These are phyloP conservation scores for Gastrolobium bilobum DNA, from an alignment of 306 rosid species.

Conservation along the genomic window DNA sequence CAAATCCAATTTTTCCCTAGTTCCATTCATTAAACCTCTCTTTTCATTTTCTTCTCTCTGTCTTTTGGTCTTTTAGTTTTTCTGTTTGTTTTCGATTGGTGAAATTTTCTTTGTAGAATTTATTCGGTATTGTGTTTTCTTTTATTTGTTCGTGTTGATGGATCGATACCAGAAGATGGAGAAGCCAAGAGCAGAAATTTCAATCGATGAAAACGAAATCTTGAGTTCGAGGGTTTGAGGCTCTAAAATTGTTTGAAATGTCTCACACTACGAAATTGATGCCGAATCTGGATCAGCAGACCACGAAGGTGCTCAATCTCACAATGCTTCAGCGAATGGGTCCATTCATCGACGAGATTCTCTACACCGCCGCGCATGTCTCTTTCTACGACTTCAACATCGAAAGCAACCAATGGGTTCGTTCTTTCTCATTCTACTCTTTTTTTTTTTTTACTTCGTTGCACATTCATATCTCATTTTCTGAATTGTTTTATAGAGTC, in stretches of 20 bases:
- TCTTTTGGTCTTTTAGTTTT: too few relatives aligned
- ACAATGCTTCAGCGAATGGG: constrained; percentile 90
- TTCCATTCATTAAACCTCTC: too few relatives aligned
- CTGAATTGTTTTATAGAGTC: constrained; percentile 58
- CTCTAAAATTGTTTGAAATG: constrained; percentile 17
- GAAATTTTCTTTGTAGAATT: too few relatives aligned
- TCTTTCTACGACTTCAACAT: constrained; percentile 88
- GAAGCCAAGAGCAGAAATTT: too few relatives aligned
- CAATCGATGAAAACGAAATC: too few relatives aligned
- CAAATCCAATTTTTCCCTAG: too few relatives aligned
- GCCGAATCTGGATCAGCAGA: constrained; percentile 92
- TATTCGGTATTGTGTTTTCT: too few relatives aligned
- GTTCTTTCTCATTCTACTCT: constrained; percentile 48
- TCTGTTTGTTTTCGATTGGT: too few relatives aligned
- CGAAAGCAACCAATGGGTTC: constrained; percentile 87
- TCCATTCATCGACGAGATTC: constrained; percentile 89
- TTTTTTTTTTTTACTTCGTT: constrained; percentile 19
- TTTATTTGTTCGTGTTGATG: too few relatives aligned
- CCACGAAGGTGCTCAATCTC: constrained; percentile 88
- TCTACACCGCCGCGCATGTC: constrained; percentile 96
- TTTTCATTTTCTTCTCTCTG: too few relatives aligned
- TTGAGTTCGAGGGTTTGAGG: constrained; percentile 36
- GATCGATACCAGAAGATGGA: too few relatives aligned
- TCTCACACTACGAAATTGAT: constrained; percentile 74
- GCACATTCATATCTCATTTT: constrained; percentile 5